Base-by-base conservation (phyloP, 2,329 filamentous ascomycete species). In the Coniochaeta ligniaria region DNA sequence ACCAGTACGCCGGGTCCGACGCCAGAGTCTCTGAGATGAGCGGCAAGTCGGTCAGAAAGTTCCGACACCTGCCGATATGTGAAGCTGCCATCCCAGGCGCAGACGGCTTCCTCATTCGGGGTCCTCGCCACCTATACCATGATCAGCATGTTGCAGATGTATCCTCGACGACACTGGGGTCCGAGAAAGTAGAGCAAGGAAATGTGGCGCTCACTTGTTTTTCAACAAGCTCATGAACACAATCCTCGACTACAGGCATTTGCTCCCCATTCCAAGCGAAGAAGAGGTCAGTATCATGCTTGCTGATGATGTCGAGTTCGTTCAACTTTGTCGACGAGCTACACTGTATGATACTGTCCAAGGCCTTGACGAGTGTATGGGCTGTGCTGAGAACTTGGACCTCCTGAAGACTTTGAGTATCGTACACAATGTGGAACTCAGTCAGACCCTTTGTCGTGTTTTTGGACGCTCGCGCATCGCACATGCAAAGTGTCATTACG, bases 71-170 rank as follows among this genome's bases (percentile, higher is more conserved):
- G 73, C 20, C 66, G 60, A 63, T 81, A 82, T 2, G 76, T 80
- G 58, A 81, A 72, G 58, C 68, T 67, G 36, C 80, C 79, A 61
- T 83, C 80, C 80, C 80, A 82, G 1, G 80, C 80, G 60, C 77
- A 68, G 22, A 82, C 73, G 28, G 80, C 80, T 28, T 50, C 36
- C 14, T 38, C 36, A 17, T 38, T 38, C 16, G 36, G 36, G 12
- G 36, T 38, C 16, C 36, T 38, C 36, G 36, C 36, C 36, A 38
- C 36, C 36, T 38, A 38, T 16, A 38, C 12, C 36, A 38, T 4
- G 36, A 38, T 38, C 16, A 38, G 36, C 36, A 14, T 38, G 36
- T 38, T 38, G 36, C 36, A 38, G 11, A 12, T 38, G 11, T 38
- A 12, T 4, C 12, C 36, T 38, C 12, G 36, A 38, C 14, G 16